Evolutionary conservation across 2,329 filamentous ascomycete species (phyloP).

Genomic region (Colletotrichum sp.): DNA sequence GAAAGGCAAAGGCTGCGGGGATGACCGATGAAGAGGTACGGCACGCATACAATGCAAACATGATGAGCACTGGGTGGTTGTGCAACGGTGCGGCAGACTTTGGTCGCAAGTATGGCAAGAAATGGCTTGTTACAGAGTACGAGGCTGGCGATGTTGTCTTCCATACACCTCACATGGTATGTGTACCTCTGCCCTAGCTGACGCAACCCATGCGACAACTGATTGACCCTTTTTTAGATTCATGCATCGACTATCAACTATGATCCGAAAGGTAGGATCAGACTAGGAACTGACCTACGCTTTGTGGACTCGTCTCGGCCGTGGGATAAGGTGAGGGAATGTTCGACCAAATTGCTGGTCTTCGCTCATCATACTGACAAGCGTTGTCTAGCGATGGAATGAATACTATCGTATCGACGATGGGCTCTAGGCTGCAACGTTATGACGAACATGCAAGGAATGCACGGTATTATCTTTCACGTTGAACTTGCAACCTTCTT

Average conservation of each 20-base stretch:
- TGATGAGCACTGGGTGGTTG: slow-evolving; percentile 61
- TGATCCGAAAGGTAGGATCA: slow-evolving; percentile 54
- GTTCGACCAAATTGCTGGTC: rapidly evolving
- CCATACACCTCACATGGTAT: slow-evolving; percentile 38
- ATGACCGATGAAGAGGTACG: slow-evolving; percentile 56
- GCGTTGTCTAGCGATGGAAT: background rate
- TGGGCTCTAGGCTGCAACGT: background rate
- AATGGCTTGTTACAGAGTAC: slow-evolving; percentile 41
- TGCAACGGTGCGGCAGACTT: slow-evolving; percentile 36
- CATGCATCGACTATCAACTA: slow-evolving; percentile 63
- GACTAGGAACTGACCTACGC: slow-evolving; percentile 60
- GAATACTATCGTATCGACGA: slow-evolving; percentile 5
- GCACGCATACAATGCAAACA: slow-evolving; percentile 61
- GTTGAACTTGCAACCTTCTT: background rate
- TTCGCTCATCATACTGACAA: background rate
- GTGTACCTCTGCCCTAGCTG: background rate
- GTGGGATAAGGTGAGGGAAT: slow-evolving; percentile 47
- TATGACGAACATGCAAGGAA: background rate
- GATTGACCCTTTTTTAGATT: slow-evolving; percentile 26
- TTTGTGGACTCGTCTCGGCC: slow-evolving; percentile 55
- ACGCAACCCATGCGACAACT: rapidly evolving
- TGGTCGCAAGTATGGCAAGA: slow-evolving; percentile 26
- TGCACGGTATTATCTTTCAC: background rate
- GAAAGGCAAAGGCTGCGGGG: slow-evolving; percentile 44
- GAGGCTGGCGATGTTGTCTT: slow-evolving; percentile 45